Percentiles rank a stretch among this genome's conserved stretches.
Conservation (phyloP, 768 basidiomycete genomes). For the Pleurotus citrinopileatus region DNA sequence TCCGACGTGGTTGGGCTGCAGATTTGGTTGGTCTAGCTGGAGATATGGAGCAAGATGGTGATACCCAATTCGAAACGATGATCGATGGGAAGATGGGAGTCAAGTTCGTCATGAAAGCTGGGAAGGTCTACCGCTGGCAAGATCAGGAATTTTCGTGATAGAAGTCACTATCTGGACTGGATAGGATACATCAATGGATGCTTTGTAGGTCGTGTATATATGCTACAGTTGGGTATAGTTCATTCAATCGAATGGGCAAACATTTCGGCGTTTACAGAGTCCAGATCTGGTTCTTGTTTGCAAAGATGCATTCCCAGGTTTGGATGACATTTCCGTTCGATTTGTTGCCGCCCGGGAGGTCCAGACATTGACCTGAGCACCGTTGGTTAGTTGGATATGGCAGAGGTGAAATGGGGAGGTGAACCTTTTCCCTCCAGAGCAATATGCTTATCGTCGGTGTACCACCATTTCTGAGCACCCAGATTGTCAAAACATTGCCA, state of each 20-base stretch:
- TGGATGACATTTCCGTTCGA: constrained; percentile 5
- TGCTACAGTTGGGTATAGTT: background rate
- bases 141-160: constrained; percentile 20
- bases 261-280: background rate
- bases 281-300: constrained; percentile 9
- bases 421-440: constrained; percentile 8
- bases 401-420: background rate
- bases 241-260: background rate
- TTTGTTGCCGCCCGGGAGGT: constrained; percentile 1
- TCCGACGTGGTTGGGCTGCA: constrained; percentile 55
- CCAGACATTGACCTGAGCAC: constrained; percentile 6
- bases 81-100: constrained; percentile 32
- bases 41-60: constrained; percentile 29
- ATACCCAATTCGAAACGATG: constrained; percentile 39
- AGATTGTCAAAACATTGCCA: constrained; percentile 8
- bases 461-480: constrained; percentile 8
- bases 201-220: too few species aligned
- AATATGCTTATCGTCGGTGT: constrained; percentile 7
- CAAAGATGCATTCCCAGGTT: constrained; percentile 7
- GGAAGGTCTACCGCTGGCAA: constrained; percentile 40
- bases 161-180: background rate
- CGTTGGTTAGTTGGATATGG: background rate
- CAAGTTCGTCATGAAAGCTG: constrained; percentile 59
- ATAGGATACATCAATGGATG: too few species aligned
- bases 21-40: constrained; percentile 40